phyloP scores from a whole-genome alignment of 495 filamentous ascomycete species.

The Aspergillus baeticus region DNA sequence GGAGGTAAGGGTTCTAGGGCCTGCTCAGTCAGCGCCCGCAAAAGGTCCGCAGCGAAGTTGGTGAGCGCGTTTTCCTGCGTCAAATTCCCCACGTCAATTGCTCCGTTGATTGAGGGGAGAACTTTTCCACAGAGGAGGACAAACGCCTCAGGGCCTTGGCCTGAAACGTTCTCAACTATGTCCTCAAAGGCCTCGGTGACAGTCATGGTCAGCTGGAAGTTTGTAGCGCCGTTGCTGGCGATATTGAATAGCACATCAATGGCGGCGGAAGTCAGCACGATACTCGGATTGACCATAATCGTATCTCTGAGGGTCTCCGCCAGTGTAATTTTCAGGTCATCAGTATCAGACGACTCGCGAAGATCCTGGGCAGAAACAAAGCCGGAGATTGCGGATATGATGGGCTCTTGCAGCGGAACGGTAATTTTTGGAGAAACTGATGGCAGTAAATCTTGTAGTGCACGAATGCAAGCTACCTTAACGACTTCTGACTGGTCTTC shows the following conservation, averaged over 20 bases:
- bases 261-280: constrained; percentile 68
- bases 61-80: constrained; percentile 81
- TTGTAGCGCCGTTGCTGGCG: constrained; percentile 80
- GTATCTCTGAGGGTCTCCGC: constrained; percentile 84
- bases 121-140: constrained; percentile 82
- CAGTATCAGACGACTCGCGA: constrained; percentile 76
- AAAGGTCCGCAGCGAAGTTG: constrained; percentile 79
- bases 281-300: constrained; percentile 70
- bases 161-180: constrained; percentile 65
- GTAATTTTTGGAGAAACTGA: constrained; percentile 52
- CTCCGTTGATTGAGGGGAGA: constrained; percentile 79
- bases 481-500: constrained; percentile 80
- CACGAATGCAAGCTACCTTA: constrained; percentile 86
- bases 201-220: constrained; percentile 80
- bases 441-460: constrained; percentile 77
- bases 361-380: constrained; percentile 79
- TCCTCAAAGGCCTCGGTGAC: constrained; percentile 91
- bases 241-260: constrained; percentile 87
- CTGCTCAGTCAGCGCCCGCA: constrained; percentile 77
- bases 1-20: constrained; percentile 79
- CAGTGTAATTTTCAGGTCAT: constrained; percentile 87
- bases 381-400: constrained; percentile 72
- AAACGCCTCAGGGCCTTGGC: constrained; percentile 66
- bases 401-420: constrained; percentile 63
- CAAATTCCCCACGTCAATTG: constrained; percentile 82